These are phyloP conservation scores for Dactylellina leptospora DNA, from an alignment of 2,329 filamentous ascomycete genomes.

Conservation along the genomic window DNA sequence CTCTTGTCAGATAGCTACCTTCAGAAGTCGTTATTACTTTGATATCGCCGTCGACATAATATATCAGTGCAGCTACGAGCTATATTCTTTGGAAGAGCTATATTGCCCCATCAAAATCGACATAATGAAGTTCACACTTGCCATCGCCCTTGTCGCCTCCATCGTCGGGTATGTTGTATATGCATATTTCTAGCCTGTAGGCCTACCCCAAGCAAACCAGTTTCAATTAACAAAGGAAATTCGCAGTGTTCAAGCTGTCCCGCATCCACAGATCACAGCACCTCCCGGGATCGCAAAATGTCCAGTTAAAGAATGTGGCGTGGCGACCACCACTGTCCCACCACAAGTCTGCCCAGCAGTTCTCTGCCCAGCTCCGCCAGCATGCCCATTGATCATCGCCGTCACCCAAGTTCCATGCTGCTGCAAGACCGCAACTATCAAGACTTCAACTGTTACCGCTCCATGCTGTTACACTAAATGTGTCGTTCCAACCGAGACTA, in stretches of 20 bases:
- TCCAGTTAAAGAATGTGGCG: slow-evolving; percentile 12
- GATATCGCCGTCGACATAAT: no score
- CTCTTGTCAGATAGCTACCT: no score
- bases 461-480: slow-evolving; percentile 46
- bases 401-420: slow-evolving; percentile 37
- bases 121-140: slow-evolving; percentile 53
- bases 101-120: background rate
- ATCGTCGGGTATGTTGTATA: slow-evolving; percentile 34
- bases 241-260: slow-evolving; percentile 38
- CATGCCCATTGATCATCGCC: slow-evolving; percentile 25
- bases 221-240: no score
- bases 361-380: slow-evolving; percentile 10
- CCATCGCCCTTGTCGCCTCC: slow-evolving; percentile 24
- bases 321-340: slow-evolving; percentile 9
- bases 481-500: slow-evolving; percentile 30
- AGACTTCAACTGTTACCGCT: slow-evolving; percentile 18
- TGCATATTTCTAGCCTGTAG: no score
- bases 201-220: no score
- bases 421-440: slow-evolving; percentile 22
- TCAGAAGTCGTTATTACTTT: no score
- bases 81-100: background rate
- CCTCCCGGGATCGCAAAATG: slow-evolving; percentile 7
- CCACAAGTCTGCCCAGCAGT: slow-evolving; percentile 28
- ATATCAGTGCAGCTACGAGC: no score
- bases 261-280: slow-evolving; percentile 30